Base-by-base conservation (phyloP, 2,329 filamentous ascomycete genomes). In the Aspergillus tanneri region DNA sequence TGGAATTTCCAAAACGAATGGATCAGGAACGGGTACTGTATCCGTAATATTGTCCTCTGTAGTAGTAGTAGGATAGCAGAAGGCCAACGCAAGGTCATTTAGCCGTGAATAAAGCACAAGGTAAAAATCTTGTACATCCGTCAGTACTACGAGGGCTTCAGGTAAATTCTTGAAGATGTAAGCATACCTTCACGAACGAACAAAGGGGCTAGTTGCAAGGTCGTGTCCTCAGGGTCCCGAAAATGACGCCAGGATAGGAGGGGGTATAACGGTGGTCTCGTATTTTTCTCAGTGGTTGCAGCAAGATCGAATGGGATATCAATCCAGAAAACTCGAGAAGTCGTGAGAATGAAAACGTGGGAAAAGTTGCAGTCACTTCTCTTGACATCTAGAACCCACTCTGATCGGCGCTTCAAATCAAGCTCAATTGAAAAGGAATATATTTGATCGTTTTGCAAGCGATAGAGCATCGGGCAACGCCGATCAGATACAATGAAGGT, bases 351-450 rank as follows among this genome's bases (percentile, higher is more conserved):
- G 42, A 78, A 79, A 39, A 81, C 60, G 18, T 73, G 70, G 22
- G 72, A 68, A 11, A 63, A 57, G 38, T 72, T 65, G 3, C 54
- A 62, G 9, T 72, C 65, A 52, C 77, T 74, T 43, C 65, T 61
- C 52, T 71, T 70, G 16, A 82, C 57, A 54, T 81, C 79, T 27
- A 85, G 59, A 34, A 84, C 77, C 78, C 80, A 82, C 49, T 77
- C 72, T 5, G 67, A 68, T 28, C 63, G 55, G 37, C 61, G 64
- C 14, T 54, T 52, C 42, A 72, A 58, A 9, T 65, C 63, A 34
- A 76, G 55, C 40, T 72, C 65, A 48, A 75, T 58, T 10, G 57
- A 38, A 39, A 61, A 62, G 27, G 65, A 57, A 37, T 50, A 53
- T 34, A 59, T 46, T 2, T 59, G 54, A 5, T 59, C 47, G 7